Percentiles rank a stretch among this genome's conserved stretches.
phyloP scores from a whole-genome alignment of 176 grass and related monocot genomes.

The Panicum miliaceum region DNA sequence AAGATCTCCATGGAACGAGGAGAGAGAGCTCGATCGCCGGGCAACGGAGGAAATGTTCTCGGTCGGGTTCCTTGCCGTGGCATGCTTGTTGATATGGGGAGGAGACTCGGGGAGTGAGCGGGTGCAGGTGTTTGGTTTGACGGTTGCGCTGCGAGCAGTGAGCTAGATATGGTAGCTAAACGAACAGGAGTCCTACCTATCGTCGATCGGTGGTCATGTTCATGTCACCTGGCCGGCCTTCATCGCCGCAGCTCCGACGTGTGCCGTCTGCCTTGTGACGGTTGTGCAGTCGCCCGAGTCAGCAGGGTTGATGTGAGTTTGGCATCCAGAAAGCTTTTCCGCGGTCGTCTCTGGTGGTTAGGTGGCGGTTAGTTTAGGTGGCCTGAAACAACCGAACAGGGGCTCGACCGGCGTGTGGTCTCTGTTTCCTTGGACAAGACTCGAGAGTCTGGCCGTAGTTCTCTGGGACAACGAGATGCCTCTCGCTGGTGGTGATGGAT shows the following conservation, averaged over 20 bases:
- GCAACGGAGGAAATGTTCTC: background rate
- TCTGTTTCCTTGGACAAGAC: background rate
- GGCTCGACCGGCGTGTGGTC: no score
- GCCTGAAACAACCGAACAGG: conserved; percentile 29
- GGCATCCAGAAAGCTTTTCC: background rate
- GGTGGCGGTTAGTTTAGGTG: conserved; percentile 33
- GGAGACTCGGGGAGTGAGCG: background rate
- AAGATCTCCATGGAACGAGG: background rate
- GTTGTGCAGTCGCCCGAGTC: background rate
- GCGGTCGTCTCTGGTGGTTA: background rate
- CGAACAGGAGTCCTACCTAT: conserved; percentile 3
- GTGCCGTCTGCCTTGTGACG: background rate
- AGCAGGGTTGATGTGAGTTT: conserved; percentile 31
- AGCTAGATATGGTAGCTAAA: conserved; percentile 50
- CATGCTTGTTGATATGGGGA: conserved; percentile 29
- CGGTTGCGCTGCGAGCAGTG: background rate
- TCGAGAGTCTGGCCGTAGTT: background rate
- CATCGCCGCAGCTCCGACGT: background rate
- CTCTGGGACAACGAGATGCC: background rate
- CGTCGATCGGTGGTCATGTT: background rate
- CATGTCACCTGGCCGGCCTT: background rate
- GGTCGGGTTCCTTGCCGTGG: background rate
- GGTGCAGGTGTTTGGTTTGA: conserved; percentile 44
- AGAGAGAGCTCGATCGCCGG: background rate
- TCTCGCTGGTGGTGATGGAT: background rate